Evolutionary conservation across 1,139 yeast species (phyloP).

Genomic region (Yamadazyma oceani): DNA sequence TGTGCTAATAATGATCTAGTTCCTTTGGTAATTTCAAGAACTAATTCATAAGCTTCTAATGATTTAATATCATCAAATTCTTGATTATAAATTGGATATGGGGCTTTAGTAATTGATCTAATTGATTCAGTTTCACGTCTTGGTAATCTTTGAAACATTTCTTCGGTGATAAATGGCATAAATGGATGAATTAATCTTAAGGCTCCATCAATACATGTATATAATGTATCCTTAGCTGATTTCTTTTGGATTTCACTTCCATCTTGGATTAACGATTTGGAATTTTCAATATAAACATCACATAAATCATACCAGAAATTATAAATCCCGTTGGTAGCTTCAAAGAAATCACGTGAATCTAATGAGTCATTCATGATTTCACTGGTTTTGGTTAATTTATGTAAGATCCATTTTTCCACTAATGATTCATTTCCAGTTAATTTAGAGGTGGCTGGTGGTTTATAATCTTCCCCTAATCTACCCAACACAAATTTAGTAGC

Average conservation of each 20-base stretch:
- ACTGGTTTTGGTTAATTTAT: slow-evolving; percentile 73
- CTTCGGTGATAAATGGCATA: slow-evolving; percentile 97
- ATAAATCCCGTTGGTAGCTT: slow-evolving; percentile 82
- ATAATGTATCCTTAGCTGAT: slow-evolving; percentile 91
- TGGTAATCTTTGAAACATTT: slow-evolving; percentile 98
- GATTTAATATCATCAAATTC: slow-evolving; percentile 66
- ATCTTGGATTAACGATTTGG: slow-evolving; percentile 87
- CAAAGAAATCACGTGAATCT: slow-evolving; percentile 86
- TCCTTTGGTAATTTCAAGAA: slow-evolving; percentile 83
- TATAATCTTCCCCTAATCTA: slow-evolving; percentile 86
- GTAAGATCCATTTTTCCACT: slow-evolving; percentile 96
- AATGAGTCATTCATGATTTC: slow-evolving; percentile 63
- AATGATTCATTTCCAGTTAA: slow-evolving; percentile 81
- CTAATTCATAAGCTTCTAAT: slow-evolving; percentile 73
- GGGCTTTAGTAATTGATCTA: slow-evolving; percentile 76
- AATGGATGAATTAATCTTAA: slow-evolving; percentile 93
- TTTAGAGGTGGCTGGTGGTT: slow-evolving; percentile 65
- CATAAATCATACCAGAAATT: slow-evolving; percentile 96
- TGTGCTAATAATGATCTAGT: slow-evolving; percentile 92
- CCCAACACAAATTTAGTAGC: slow-evolving; percentile 96
- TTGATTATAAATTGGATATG: slow-evolving; percentile 67
- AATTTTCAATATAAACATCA: slow-evolving; percentile 97
- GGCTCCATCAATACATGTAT: slow-evolving; percentile 90
- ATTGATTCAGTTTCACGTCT: slow-evolving; percentile 67
- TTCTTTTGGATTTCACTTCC: slow-evolving; percentile 82